Percentiles rank a stretch among this genome's conserved stretches.
phyloP scores from a whole-genome alignment of 192 early-diverging fungal genomes.

The Podila epigama region DNA sequence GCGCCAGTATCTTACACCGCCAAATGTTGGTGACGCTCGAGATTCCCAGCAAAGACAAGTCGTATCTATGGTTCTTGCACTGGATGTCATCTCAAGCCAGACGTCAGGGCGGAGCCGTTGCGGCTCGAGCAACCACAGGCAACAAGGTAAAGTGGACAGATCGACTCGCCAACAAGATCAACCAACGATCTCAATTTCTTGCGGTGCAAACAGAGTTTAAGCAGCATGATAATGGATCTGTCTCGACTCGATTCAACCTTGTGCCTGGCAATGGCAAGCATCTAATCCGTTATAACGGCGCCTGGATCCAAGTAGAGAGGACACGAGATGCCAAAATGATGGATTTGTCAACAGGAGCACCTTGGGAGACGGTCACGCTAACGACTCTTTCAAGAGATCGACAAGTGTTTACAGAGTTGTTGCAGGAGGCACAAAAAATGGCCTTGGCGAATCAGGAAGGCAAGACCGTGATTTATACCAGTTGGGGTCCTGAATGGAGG shows the following conservation, averaged over 20 bases:
- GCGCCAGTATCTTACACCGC: constrained; percentile 73
- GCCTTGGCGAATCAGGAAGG: constrained; percentile 92
- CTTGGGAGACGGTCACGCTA: constrained; percentile 94
- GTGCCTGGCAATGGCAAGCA: constrained; percentile 95
- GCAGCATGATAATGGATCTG: constrained; percentile 91
- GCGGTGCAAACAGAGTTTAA: constrained; percentile 89
- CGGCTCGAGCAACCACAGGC: neutral
- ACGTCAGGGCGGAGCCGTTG: constrained; percentile 17
- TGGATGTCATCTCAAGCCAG: constrained; percentile 82
- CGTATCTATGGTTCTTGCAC: constrained; percentile 92
- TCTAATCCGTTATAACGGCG: constrained; percentile 77
- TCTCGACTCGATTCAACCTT: constrained; percentile 81
- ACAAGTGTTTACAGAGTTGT: constrained; percentile 73
- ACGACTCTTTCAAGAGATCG: constrained; percentile 89
- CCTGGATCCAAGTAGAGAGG: constrained; percentile 86
- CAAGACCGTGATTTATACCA: constrained; percentile 95
- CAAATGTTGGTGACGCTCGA: constrained; percentile 90
- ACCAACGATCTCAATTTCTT: constrained; percentile 72
- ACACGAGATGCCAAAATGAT: constrained; percentile 89
- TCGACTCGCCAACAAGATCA: constrained; percentile 57
- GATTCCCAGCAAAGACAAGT: constrained; percentile 93
- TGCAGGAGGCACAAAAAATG: constrained; percentile 81
- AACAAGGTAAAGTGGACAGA: constrained; percentile 39
- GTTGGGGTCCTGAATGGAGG: constrained; percentile 95
- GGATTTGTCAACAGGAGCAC: constrained; percentile 89